Conservation (phyloP, 192 early-diverging fungal genomes). For the Umbelopsis ramanniana region DNA sequence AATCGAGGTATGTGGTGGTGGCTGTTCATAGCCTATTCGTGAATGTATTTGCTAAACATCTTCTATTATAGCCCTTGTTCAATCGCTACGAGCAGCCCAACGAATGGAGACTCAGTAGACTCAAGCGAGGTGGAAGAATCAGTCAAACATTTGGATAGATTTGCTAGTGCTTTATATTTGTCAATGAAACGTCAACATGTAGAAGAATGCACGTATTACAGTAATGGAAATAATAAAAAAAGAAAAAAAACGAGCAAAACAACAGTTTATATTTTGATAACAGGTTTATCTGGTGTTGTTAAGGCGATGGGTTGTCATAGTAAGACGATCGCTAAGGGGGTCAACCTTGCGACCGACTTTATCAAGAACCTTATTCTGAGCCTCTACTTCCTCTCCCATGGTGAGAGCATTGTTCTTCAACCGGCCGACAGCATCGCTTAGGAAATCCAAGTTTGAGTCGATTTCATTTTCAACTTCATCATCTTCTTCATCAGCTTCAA, state of each 20-base stretch:
- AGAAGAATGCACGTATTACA: too few species aligned
- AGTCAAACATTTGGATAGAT: conserved; percentile 80
- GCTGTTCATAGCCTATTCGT: not conserved
- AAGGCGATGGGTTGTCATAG: conserved; percentile 34
- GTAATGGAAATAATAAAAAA: not conserved
- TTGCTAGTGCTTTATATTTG: conserved; percentile 1
- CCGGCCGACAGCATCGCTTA: conserved; percentile 52
- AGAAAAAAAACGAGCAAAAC: conserved; percentile 11
- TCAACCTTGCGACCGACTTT: conserved; percentile 57
- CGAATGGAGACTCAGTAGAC: conserved; percentile 91
- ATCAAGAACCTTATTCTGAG: conserved; percentile 61
- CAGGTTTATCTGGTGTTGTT: conserved; percentile 35
- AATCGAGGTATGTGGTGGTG: conserved; percentile 58
- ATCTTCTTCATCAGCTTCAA: conserved; percentile 73
- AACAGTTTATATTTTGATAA: not conserved
- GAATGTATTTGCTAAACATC: not conserved
- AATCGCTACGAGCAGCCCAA: conserved; percentile 95
- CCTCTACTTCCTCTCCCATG: conserved; percentile 62
- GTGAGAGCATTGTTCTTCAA: conserved; percentile 66
- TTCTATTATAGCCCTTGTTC: conserved; percentile 74
- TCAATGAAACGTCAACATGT: not conserved
- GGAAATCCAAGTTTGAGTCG: conserved; percentile 66
- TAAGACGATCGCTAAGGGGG: conserved; percentile 38
- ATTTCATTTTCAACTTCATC: conserved; percentile 68
- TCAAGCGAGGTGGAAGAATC: conserved; percentile 69